Evolutionary conservation across 768 basidiomycete species (phyloP).

Genomic region (Naganishia randhawae): DNA sequence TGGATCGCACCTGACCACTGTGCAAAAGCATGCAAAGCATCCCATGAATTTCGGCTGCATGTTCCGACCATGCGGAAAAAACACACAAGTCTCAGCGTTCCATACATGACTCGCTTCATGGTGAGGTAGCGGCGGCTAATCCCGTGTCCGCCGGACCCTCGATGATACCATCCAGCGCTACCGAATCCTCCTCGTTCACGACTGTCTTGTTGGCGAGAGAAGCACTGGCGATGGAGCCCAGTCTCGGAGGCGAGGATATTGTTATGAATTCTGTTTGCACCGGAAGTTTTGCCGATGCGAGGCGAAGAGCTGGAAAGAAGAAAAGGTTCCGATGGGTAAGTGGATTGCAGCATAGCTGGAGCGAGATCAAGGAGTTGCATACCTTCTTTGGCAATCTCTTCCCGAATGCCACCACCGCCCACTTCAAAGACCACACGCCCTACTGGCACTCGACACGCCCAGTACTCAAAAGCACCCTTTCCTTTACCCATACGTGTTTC

Average conservation of each 20-base stretch:
- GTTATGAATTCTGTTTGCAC: slow-evolving; percentile 82
- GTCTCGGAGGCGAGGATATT: slow-evolving; percentile 63
- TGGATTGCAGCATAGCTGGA: no score
- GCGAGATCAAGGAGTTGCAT: slow-evolving; percentile 5
- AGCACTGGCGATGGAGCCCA: slow-evolving; percentile 37
- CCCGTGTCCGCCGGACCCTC: slow-evolving; percentile 14
- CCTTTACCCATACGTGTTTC: slow-evolving; percentile 99
- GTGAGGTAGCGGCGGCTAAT: background rate
- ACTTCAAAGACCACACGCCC: slow-evolving; percentile 93
- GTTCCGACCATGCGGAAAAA: background rate
- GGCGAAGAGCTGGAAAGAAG: slow-evolving; percentile 67
- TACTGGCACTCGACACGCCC: slow-evolving; percentile 85
- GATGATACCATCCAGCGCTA: background rate
- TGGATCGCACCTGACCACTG: background rate
- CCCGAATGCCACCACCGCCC: slow-evolving; percentile 80
- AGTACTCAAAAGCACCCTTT: slow-evolving; percentile 94
- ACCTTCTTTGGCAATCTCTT: slow-evolving; percentile 91
- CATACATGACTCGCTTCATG: slow-evolving; percentile 2
- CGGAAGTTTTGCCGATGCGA: slow-evolving; percentile 82
- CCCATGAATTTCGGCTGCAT: background rate
- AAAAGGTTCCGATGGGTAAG: slow-evolving; percentile 9
- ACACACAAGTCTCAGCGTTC: background rate
- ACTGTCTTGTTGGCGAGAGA: background rate
- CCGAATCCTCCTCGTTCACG: background rate
- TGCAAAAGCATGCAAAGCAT: background rate